phyloP scores from a whole-genome alignment of 352 stramenopile species.

The Stramenopiles sp. region DNA sequence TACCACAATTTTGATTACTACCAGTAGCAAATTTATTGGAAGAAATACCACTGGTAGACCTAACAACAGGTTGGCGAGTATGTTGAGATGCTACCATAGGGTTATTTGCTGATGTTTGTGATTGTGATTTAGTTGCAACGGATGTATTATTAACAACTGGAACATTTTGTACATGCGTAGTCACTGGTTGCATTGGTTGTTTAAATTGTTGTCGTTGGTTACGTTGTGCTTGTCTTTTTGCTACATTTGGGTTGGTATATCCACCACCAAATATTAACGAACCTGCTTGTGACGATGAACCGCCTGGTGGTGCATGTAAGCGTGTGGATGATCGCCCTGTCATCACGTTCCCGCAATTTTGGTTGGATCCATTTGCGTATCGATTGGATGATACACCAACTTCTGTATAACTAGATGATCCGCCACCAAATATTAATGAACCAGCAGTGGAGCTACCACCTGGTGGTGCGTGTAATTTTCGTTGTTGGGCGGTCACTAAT shows the following conservation, averaged over 20 bases:
- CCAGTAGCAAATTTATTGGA: neutral
- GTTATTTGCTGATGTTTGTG: neutral
- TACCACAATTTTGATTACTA: neutral
- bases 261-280: slow-evolving; percentile 20
- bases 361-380: slow-evolving; percentile 35
- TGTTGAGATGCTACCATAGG: neutral
- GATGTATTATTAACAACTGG: no score
- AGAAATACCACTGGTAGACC: neutral
- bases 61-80: neutral
- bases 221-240: neutral
- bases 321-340: slow-evolving; percentile 19
- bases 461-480: slow-evolving; percentile 37
- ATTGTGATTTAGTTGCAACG: neutral
- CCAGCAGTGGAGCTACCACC: slow-evolving; percentile 42
- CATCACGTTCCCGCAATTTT: slow-evolving; percentile 54
- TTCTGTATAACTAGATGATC: slow-evolving; percentile 14
- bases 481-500: slow-evolving; percentile 24
- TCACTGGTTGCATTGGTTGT: neutral
- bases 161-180: neutral
- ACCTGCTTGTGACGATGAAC: slow-evolving; percentile 17
- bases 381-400: neutral
- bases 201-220: neutral
- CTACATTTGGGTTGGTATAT: slow-evolving; percentile 11
- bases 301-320: slow-evolving; percentile 20
- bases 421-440: slow-evolving; percentile 44